phyloP scores from a whole-genome alignment of 352 stramenopile species.

The Peronosclerospora sorghi region DNA sequence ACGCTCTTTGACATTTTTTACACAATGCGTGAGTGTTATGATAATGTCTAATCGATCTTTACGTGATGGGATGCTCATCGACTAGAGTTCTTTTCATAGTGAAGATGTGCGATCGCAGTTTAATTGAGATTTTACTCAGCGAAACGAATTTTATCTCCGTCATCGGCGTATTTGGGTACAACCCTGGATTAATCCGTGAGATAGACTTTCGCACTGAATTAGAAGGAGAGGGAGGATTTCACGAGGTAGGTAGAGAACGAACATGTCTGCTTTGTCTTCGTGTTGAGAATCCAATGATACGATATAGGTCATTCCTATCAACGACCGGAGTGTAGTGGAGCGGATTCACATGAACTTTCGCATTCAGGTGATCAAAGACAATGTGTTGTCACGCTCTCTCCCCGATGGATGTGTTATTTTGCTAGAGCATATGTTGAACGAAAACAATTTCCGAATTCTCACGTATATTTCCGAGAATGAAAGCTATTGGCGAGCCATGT shows the following conservation, averaged over 20 bases:
- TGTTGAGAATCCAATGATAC: too few relatives aligned
- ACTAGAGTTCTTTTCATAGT: slow-evolving; percentile 23
- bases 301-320: slow-evolving; percentile 62
- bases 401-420: slow-evolving; percentile 66
- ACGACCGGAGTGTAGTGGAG: slow-evolving; percentile 41
- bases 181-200: slow-evolving; percentile 56
- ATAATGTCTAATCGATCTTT: neutral
- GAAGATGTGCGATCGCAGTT: slow-evolving; percentile 52
- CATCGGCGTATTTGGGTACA: slow-evolving; percentile 71
- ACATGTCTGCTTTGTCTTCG: too few relatives aligned
- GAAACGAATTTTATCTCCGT: slow-evolving; percentile 76
- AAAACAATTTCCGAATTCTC: slow-evolving; percentile 81
- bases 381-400: slow-evolving; percentile 65
- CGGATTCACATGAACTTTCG: slow-evolving; percentile 80
- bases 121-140: slow-evolving; percentile 62
- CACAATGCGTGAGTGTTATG: slow-evolving; percentile 29
- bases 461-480: slow-evolving; percentile 69
- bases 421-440: slow-evolving; percentile 73
- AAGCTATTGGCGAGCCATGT: slow-evolving; percentile 58
- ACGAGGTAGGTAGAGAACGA: slow-evolving; percentile 32
- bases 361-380: slow-evolving; percentile 84
- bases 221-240: slow-evolving; percentile 46
- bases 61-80: neutral
- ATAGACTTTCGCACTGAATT: slow-evolving; percentile 66
- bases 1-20: slow-evolving; percentile 74